Evolutionary conservation across 345 rosid genomes (phyloP), one percentile per base, ranked within the genome.

Genomic region (Acer negundo): DNA sequence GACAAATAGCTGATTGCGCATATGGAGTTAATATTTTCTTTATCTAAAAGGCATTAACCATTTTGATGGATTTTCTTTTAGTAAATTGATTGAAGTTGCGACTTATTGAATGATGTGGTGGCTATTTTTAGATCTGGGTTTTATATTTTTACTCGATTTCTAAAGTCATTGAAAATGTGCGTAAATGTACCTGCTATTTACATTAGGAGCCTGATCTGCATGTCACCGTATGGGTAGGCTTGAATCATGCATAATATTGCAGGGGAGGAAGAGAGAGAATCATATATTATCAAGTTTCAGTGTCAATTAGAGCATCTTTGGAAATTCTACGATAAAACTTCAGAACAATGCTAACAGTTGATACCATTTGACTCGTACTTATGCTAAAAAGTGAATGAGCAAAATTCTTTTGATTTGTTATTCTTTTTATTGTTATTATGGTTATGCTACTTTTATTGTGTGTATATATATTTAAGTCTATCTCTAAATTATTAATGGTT

Each of bases 41-140:
- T 17, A 3, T 47, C 1, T 47, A 20, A 74, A 46, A 26, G 40
- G 1, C 61, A 19, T 49, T 47, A 38, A 63, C 77, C 44, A 26
- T 63, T 31, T 61, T 73, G 23, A 16, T 46, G 58, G 49, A 74
- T 47, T 63, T 20, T 13, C 58, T 6, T 2, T 23, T 6, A 59
- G 28, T 56, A 44, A 62, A 44, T 62, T 64, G 22, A 63, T 62
- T 74, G 38, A 31, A 72, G 24, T 46, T 62, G 26, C 26, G 10
- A 62, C 46, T 23, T 46, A 10, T 44, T 26, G 19, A 67, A 26
- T 16, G 24, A 47, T 23, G 31, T 22, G n/a, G 28, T 44, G 46
- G 26, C 59, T 28, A 62, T 63, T 74, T 74, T 16, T 26, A 47
- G 4, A 74, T 63, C 76, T 7, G 20, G 56, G 16, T 73, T 23